Conservation (phyloP, 2,329 filamentous ascomycete species). For the Hypomyces rosellus region DNA sequence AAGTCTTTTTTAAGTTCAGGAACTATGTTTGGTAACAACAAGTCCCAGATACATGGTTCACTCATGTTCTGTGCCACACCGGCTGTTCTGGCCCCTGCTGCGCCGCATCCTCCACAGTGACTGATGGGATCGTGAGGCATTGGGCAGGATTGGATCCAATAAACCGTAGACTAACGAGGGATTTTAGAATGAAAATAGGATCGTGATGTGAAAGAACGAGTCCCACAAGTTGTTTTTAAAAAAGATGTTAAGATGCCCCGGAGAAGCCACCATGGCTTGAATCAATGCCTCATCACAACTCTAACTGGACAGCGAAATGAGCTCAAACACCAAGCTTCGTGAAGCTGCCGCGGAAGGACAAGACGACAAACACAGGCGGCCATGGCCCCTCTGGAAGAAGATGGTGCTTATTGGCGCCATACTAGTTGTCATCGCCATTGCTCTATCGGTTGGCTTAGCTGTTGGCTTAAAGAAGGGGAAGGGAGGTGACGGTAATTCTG, state of each 20-base stretch:
- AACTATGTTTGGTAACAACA: too few species aligned
- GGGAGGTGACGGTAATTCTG: conserved; percentile 13
- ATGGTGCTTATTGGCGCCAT: conserved; percentile 20
- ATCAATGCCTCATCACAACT: too few species aligned
- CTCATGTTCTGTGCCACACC: conserved; percentile 4
- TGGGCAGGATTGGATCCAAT: background rate
- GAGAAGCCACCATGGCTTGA: too few species aligned
- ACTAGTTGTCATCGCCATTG: conserved; percentile 28
- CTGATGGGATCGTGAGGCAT: too few species aligned
- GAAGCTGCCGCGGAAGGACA: background rate
- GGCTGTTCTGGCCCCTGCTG: conserved; percentile 6
- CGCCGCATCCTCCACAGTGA: conserved; percentile 1
- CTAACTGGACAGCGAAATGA: too few species aligned
- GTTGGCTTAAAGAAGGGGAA: conserved; percentile 40
- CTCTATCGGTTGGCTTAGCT: conserved; percentile 48
- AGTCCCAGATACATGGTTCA: too few species aligned
- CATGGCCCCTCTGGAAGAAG: conserved; percentile 27
- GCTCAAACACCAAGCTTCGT: background rate
- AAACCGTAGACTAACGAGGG: too few species aligned
- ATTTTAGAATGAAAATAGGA: too few species aligned
- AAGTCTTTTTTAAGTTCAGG: too few species aligned
- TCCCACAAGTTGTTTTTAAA: too few species aligned
- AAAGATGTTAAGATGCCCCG: too few species aligned
- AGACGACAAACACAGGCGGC: background rate
- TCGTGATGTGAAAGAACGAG: too few species aligned